These are phyloP conservation scores for Aspergillus sp. DNA, from an alignment of 2,329 filamentous ascomycete species.

Conservation along the genomic window DNA sequence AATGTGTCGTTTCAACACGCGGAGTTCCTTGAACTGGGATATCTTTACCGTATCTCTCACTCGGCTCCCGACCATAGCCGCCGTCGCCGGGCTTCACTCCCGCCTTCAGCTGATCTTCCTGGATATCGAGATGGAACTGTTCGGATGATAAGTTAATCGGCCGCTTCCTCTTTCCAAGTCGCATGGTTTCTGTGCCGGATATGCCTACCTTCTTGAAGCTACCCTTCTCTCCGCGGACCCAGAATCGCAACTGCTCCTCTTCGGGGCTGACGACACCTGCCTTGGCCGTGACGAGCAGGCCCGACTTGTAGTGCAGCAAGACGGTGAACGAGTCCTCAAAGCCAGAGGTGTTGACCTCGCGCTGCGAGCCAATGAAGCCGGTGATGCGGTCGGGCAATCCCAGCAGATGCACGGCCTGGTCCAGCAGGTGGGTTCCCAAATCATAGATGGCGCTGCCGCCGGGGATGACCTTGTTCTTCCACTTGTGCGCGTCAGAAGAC, in stretches of 20 bases:
- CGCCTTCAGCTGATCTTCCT: constrained; percentile 70
- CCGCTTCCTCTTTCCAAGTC: not conserved
- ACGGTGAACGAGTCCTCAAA: constrained; percentile 57
- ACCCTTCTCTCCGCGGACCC: constrained; percentile 72
- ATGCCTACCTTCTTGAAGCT: constrained; percentile 67
- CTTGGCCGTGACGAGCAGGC: constrained; percentile 67
- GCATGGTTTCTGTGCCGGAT: not conserved
- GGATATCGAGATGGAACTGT: constrained; percentile 63
- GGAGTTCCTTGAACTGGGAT: too few species aligned
- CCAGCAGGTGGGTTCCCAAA: constrained; percentile 72
- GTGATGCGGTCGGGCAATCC: constrained; percentile 67
- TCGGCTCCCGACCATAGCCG: constrained; percentile 65
- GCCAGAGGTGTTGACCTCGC: constrained; percentile 55
- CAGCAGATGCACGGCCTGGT: constrained; percentile 71
- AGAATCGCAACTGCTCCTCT: constrained; percentile 69
- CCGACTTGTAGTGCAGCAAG: constrained; percentile 64
- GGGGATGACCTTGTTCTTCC: constrained; percentile 67
- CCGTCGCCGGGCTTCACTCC: constrained; percentile 62
- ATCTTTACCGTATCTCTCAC: constrained; percentile 54
- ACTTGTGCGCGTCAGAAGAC: constrained; percentile 44
- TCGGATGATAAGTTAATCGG: not conserved
- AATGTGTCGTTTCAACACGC: too few species aligned
- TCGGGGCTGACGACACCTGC: constrained; percentile 69
- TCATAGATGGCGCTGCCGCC: constrained; percentile 72
- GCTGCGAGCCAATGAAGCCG: constrained; percentile 66